A percentile compares a stretch with the other conserved stretches of the same genome.
These are phyloP conservation scores for Cordia subcordata DNA, from an alignment of 257 asterid genomes.

Conservation along the genomic window DNA sequence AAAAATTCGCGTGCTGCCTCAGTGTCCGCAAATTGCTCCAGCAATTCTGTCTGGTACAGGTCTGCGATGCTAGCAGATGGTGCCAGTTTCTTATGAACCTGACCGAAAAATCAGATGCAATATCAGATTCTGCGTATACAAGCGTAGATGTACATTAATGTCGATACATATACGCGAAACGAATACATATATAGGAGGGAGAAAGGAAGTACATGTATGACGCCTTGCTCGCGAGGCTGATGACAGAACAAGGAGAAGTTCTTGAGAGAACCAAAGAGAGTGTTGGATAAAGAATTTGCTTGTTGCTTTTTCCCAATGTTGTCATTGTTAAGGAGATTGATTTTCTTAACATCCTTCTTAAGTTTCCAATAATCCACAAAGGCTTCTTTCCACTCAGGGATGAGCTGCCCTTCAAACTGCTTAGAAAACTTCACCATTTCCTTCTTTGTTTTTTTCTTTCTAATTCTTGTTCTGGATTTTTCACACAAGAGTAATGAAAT, in stretches of 20 bases:
- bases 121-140: not conserved
- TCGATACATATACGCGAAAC: not conserved
- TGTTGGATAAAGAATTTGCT: slow-evolving; percentile 12
- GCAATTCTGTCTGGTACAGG: slow-evolving; percentile 69
- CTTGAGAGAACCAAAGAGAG: slow-evolving; percentile 29
- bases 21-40: slow-evolving; percentile 62
- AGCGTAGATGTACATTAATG: not conserved
- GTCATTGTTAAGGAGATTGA: slow-evolving; percentile 33
- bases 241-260: slow-evolving; percentile 34
- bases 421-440: slow-evolving; percentile 93
- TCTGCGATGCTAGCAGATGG: slow-evolving; percentile 45
- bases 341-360: slow-evolving; percentile 72
- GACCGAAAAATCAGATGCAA: not conserved
- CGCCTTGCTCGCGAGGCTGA: slow-evolving; percentile 31
- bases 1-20: slow-evolving; percentile 73
- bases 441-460: too few species aligned
- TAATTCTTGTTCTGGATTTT: too few species aligned
- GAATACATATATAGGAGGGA: not conserved
- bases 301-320: slow-evolving; percentile 14
- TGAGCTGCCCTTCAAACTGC: slow-evolving; percentile 82
- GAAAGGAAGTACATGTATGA: slow-evolving; percentile 47
- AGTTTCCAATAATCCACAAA: slow-evolving; percentile 82
- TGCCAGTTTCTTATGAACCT: slow-evolving; percentile 69
- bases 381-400: slow-evolving; percentile 98
- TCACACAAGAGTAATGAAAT: too few species aligned